Evolutionary conservation across 352 stramenopile species (phyloP), one percentile per base, ranked within the genome.

Genomic region (Phytophthora foliorum): DNA sequence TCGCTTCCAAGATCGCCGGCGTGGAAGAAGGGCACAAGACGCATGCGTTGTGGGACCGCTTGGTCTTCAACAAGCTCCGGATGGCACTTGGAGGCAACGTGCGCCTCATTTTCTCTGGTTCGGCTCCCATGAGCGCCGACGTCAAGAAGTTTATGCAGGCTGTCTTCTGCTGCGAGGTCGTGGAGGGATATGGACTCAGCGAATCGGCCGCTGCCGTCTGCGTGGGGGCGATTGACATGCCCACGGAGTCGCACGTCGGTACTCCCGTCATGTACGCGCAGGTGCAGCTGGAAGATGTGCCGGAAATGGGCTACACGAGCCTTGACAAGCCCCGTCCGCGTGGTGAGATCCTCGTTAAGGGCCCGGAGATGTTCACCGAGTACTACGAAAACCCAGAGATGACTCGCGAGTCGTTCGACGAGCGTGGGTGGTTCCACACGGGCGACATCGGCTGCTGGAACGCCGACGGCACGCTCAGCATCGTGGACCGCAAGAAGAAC

Each of bases 111-210:
- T 80, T 98, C 10, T 98, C 88, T 16, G 97, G 95, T 14, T 98
- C 91, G 0, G 97, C 97, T 19, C 94, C 96, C 1, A 79, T 99
- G 55, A 90, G 88, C 27, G 72, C 88, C 22, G 89, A 93, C 32
- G 91, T 98, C 25, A 97, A 98, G 83, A 90, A 88, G 21, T 98
- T 98, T 63, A 94, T 98, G 65, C 85, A 97, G 46, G 93, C 94
- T 34, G 78, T 98, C 31, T 87, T 99, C 50, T 93, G 86, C 52
- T 86, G 89, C 27, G 80, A 84, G 2, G 89, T 99, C 2, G 73
- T 97, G 7, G 92, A 98, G 71, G 96, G 96, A 45, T 99, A 99
- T 66, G 97, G 95, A 10, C 84, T 98, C 67, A 99, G 93, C 1
- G 97, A 99, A 74, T 96, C 90, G 44, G 77, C 85, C 21, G 92